Evolutionary conservation across 345 rosid species (phyloP).

Genomic region (Pistacia integerrima): DNA sequence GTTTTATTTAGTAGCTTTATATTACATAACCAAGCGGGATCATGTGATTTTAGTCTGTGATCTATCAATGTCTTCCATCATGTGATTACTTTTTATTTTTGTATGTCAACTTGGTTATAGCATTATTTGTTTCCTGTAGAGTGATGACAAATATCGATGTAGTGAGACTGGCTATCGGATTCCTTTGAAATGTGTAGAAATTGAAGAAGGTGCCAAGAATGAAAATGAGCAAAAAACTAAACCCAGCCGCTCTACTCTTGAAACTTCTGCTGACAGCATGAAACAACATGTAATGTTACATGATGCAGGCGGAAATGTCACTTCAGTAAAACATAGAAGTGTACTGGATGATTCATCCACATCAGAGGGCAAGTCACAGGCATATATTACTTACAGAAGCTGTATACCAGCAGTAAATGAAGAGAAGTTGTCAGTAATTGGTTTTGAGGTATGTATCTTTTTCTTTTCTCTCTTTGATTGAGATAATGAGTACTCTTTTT

Average conservation of each 20-base stretch:
- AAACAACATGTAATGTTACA: slow-evolving; percentile 17
- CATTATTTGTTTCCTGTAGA: slow-evolving; percentile 41
- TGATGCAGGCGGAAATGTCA: slow-evolving; percentile 27
- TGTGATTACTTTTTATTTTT: neutral
- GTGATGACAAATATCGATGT: slow-evolving; percentile 71
- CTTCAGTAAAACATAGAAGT: slow-evolving; percentile 36
- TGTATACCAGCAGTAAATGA: slow-evolving; percentile 69
- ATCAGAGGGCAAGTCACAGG: slow-evolving; percentile 36
- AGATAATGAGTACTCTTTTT: slow-evolving; percentile 1
- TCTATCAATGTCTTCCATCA: neutral
- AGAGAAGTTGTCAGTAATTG: slow-evolving; percentile 75
- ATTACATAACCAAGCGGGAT: neutral
- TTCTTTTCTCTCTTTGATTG: slow-evolving; percentile 1
- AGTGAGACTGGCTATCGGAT: slow-evolving; percentile 96
- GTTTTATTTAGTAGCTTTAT: neutral
- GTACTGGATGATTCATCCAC: slow-evolving; percentile 49
- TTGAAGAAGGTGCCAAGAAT: slow-evolving; percentile 24
- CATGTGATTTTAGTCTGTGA: neutral
- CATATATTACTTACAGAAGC: slow-evolving; percentile 82
- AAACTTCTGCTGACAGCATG: slow-evolving; percentile 22
- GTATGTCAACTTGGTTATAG: neutral
- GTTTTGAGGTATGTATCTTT: slow-evolving; percentile 73
- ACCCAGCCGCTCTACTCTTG: slow-evolving; percentile 38
- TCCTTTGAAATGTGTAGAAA: slow-evolving; percentile 74
- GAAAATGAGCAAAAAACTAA: slow-evolving; percentile 37